phyloP scores from a whole-genome alignment of 805 yeast genomes.

The Monosporozyma servazzii region DNA sequence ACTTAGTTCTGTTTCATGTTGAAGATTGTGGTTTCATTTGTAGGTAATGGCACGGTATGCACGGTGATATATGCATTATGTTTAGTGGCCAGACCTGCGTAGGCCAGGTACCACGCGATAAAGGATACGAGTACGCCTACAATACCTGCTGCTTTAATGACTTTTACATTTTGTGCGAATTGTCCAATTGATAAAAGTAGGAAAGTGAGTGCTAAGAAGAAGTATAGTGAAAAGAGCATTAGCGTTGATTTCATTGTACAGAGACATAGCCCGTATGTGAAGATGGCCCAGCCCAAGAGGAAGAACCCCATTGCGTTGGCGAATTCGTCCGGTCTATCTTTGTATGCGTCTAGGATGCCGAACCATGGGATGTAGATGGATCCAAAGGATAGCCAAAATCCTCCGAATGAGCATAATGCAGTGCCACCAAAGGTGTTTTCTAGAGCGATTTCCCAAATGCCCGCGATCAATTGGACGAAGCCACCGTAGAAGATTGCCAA shows the following conservation, averaged over 20 bases:
- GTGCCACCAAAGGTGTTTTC: conserved; percentile 63
- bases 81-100: conserved; percentile 55
- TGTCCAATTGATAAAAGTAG: conserved; percentile 45
- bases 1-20: not conserved
- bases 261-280: conserved; percentile 44
- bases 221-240: conserved; percentile 49
- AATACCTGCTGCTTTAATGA: conserved; percentile 51
- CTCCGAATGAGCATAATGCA: conserved; percentile 55
- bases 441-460: conserved; percentile 54
- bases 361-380: conserved; percentile 51
- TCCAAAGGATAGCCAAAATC: conserved; percentile 60
- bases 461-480: conserved; percentile 47
- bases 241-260: conserved; percentile 57
- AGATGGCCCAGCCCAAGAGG: conserved; percentile 53
- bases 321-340: conserved; percentile 30
- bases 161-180: conserved; percentile 34
- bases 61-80: conserved; percentile 43
- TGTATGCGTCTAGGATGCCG: conserved; percentile 49
- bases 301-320: conserved; percentile 49
- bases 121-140: conserved; percentile 53
- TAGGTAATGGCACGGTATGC: conserved; percentile 29
- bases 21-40: conserved; percentile 11
- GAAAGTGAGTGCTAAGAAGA: conserved; percentile 46
- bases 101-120: conserved; percentile 61
- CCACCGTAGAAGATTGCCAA: conserved; percentile 59